A percentile compares a stretch with the other conserved stretches of the same genome.
Evolutionary conservation across 2,329 filamentous ascomycete species (phyloP).

Genomic region (Periconia macrospinosa): DNA sequence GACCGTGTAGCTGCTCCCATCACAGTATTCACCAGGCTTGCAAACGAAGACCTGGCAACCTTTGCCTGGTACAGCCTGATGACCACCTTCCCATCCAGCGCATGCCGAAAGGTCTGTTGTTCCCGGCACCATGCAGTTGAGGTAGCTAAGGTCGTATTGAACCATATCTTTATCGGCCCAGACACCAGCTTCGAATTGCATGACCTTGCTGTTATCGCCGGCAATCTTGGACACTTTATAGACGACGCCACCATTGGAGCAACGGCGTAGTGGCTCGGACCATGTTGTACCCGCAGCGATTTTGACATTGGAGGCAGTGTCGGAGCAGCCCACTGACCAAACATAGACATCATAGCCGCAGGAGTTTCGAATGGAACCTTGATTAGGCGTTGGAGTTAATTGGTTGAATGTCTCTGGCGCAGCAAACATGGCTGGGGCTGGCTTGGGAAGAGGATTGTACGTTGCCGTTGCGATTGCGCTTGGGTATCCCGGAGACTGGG

Average conservation of each 20-base stretch:
- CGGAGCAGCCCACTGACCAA: conserved; percentile 11
- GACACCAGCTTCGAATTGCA: conserved; percentile 4
- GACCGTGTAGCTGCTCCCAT: conserved; percentile 6
- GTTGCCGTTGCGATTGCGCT: background rate
- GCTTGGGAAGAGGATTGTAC: conserved; percentile 3
- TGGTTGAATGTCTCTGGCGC: conserved; percentile 7
- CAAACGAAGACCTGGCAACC: conserved; percentile 9
- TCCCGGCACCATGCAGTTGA: conserved; percentile 5
- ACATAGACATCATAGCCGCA: conserved; percentile 21
- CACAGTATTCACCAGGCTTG: conserved; percentile 8
- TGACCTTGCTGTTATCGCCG: background rate
- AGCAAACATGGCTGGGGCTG: background rate
- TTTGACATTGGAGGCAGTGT: background rate
- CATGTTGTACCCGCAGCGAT: conserved; percentile 7
- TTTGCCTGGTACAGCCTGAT: conserved; percentile 3
- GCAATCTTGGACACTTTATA: background rate
- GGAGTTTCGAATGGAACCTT: conserved; percentile 18
- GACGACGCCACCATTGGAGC: background rate
- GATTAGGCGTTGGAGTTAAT: conserved; percentile 4
- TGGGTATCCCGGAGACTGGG: background rate
- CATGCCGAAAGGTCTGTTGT: conserved; percentile 6
- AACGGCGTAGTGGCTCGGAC: conserved; percentile 6
- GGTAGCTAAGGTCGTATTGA: conserved; percentile 10
- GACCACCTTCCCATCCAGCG: conserved; percentile 8
- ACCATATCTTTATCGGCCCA: background rate